Evolutionary conservation across 75 land plant species (phyloP).

Genomic region (Selaginella tamariscina): DNA sequence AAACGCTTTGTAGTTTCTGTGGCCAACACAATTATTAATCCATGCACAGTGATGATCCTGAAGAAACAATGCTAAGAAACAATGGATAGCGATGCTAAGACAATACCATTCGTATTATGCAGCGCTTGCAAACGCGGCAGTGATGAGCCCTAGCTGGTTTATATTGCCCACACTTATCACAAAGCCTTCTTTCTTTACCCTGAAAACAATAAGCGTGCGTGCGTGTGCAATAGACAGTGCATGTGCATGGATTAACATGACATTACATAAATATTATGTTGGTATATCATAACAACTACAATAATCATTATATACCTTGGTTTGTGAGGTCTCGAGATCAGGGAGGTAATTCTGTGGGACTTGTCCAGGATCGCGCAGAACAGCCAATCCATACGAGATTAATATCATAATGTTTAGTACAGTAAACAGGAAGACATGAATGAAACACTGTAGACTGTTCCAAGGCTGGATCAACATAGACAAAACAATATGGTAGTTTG

Average conservation of each 20-base stretch:
- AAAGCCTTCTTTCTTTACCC: conserved; percentile 87
- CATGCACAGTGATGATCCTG: conserved; percentile 98
- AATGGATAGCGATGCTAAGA: not conserved
- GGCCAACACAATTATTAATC: conserved; percentile 97
- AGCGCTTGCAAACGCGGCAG: conserved; percentile 92
- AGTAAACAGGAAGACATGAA: conserved; percentile 63
- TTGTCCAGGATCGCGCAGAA: conserved; percentile 64
- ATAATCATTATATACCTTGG: not conserved
- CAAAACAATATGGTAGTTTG: conserved; percentile 54
- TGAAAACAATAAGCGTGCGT: conserved; percentile 19
- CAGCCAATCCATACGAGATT: conserved; percentile 42
- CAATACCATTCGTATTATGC: conserved; percentile 88
- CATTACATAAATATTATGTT: too few relatives aligned
- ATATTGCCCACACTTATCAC: conserved; percentile 84
- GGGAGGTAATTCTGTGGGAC: conserved; percentile 60
- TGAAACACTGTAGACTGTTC: conserved; percentile 61
- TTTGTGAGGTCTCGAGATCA: conserved; percentile 37
- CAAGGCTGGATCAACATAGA: conserved; percentile 67
- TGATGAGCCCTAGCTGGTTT: conserved; percentile 98
- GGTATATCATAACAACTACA: too few relatives aligned
- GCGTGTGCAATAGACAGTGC: not conserved
- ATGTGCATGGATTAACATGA: too few relatives aligned
- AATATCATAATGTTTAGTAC: conserved; percentile 41
- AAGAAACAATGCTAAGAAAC: not conserved
- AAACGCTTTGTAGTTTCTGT: conserved; percentile 94